Evolutionary conservation across 257 asterid species (phyloP), one percentile per base, ranked within the genome.

Genomic region (Ballota nigra): DNA sequence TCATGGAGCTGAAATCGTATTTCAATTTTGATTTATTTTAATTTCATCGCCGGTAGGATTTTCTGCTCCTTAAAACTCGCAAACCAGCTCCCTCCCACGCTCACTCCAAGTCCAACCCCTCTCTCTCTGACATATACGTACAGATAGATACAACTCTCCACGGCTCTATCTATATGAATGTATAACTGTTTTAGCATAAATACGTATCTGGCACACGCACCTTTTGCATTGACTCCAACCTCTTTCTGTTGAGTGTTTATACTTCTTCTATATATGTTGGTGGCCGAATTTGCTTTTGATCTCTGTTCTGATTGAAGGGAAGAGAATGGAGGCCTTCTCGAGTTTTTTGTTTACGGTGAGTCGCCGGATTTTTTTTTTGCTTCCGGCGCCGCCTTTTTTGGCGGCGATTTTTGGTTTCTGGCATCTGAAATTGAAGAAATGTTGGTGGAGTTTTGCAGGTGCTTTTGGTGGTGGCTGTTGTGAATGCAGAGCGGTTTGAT

Each of bases 401-500:
- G 31, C 20, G 36, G 15, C 51, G 33, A 67, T 8, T 59, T 3
- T 55, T 24, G 24, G 40, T 38, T 58, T 66, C 10, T 16, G 8
- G 2, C 8, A 10, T 62, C 52, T 73, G 70, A 38, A 57, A 60
- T 72, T 9, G 49, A 34, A 47, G 53, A 59, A 66, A 23, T 29
- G 5, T 59, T 45, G 45, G 78, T 47, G 19, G 75, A 61, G 12
- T 53, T 62, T 67, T 78, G 81, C 90, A 90, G 96, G 81, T 81
- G 12, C 53, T 83, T 33, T 71, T 72, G 10, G 23, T 71, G 73
- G 76, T 68, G 61, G 79, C 63, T 23, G 52, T 53, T 55, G 91
- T 80, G 62, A 76, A 72, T 58, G 83, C 86, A 65, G 83, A 77
- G 78, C 62, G 83, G 75, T 74, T 76, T 31, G 76, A 66, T 56